Conservation (phyloP, 208 protist genomes). For the Leishmania turanica region DNA sequence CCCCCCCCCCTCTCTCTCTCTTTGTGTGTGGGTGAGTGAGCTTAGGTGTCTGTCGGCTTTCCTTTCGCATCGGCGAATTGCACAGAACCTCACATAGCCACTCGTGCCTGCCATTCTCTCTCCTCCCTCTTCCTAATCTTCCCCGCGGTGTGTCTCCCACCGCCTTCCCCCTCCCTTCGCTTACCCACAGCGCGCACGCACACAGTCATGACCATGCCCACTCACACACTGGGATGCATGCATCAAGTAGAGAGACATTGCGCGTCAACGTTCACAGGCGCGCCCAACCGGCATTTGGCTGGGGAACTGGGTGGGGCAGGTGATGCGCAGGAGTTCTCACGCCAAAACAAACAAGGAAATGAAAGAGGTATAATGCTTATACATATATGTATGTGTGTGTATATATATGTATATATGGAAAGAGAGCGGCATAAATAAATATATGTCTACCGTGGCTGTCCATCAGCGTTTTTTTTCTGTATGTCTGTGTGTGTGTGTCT, state of each 20-base stretch:
- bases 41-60: neutral
- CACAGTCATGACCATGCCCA: neutral
- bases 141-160: neutral
- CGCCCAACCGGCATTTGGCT: neutral
- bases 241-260: neutral
- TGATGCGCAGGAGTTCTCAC: neutral
- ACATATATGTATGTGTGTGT: neutral
- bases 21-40: neutral
- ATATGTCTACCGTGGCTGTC: neutral
- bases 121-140: slow-evolving; percentile 14
- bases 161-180: neutral
- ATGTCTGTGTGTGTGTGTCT: neutral
- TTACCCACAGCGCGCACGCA: neutral
- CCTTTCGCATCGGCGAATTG: neutral
- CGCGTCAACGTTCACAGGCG: neutral
- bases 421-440: neutral
- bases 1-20: neutral
- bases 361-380: neutral
- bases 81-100: neutral
- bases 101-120: neutral
- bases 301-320: neutral
- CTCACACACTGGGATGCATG: neutral
- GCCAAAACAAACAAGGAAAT: neutral
- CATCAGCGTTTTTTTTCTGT: neutral
- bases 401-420: neutral